Conservation (phyloP, 108 stramenopile genomes). For the Skeletonema marinoi region DNA sequence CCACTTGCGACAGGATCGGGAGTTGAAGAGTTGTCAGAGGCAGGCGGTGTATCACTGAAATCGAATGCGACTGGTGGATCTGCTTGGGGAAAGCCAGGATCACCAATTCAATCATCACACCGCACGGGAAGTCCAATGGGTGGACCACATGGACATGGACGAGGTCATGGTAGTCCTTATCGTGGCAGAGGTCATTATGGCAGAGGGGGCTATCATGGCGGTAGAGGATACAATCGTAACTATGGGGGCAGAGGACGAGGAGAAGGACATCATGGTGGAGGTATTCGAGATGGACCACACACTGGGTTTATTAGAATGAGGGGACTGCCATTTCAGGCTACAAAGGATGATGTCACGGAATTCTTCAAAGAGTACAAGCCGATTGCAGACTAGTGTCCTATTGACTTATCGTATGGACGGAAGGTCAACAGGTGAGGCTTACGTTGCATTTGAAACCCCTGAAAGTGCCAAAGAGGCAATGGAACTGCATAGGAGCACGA, state of each 20-base stretch:
- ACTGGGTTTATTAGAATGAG: constrained; percentile 93
- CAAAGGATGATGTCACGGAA: constrained; percentile 85
- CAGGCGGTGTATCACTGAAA: constrained; percentile 9
- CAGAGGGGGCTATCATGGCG: constrained; percentile 36
- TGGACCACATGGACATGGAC: not conserved
- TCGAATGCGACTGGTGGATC: constrained; percentile 15
- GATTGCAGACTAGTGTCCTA: constrained; percentile 78
- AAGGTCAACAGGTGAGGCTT: constrained; percentile 93
- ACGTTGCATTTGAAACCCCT: constrained; percentile 80
- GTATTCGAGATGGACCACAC: constrained; percentile 87
- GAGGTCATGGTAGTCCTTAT: constrained; percentile 14
- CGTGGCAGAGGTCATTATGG: constrained; percentile 16
- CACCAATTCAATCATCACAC: not conserved
- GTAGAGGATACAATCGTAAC: constrained; percentile 36
- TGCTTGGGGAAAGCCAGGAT: constrained; percentile 31
- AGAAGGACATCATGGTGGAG: constrained; percentile 68
- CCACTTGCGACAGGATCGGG: constrained; percentile 1
- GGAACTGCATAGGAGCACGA: constrained; percentile 83
- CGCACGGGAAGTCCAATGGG: not conserved
- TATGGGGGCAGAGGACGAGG: constrained; percentile 39
- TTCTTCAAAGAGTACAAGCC: constrained; percentile 90
- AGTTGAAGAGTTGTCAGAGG: constrained; percentile 22
- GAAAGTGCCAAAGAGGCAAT: constrained; percentile 86
- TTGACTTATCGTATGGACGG: constrained; percentile 92
- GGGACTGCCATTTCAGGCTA: constrained; percentile 91